Evolutionary conservation across 2,329 filamentous ascomycete genomes (phyloP), one percentile per base, ranked within the genome.

Genomic region (Proliferodiscus dingleyae): DNA sequence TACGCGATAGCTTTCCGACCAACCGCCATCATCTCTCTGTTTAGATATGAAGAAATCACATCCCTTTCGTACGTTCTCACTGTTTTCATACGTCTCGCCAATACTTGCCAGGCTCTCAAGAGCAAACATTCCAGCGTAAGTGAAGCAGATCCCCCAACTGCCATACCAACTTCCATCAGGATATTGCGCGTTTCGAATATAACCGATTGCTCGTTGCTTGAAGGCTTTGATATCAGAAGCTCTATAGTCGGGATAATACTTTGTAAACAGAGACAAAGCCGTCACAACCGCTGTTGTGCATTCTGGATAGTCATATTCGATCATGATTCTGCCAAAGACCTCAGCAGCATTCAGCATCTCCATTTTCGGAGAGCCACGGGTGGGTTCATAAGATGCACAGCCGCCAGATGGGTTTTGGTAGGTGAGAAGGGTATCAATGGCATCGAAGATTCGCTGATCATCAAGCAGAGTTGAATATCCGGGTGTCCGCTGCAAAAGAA

Each of bases 301-400:
- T 66, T 98, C 93, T 0, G 91, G 89, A 61, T 98, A 97, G 64
- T 95, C 89, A 65, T 98, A 98, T 63, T 97, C 91, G 43, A 98
- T 85, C 93, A 98, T 98, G 69, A 98, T 98, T 16, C 83, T 79
- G 11, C 89, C 90, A 65, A 98, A 98, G 0, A 98, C 90, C 64
- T 98, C 93, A 1, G 93, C 93, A 0, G 91, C 91, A 61, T 98
- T 98, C 34, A 98, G 77, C 64, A 83, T 75, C 66, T 98, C 93
- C 55, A 97, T 66, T 55, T 78, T 79, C 55, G 86, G 75, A 8
- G 87, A 85, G 2, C 85, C 91, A 21, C 93, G 81, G 1, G 84
- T 85, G 2, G 79, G 79, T 63, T 98, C 93, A 64, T 98, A 98
- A 13, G 89, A 93, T 0, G 89, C 87, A 62, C 89, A 91, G 3